Evolutionary conservation across 768 basidiomycete species (phyloP).

Genomic region (Podaxis sp.): DNA sequence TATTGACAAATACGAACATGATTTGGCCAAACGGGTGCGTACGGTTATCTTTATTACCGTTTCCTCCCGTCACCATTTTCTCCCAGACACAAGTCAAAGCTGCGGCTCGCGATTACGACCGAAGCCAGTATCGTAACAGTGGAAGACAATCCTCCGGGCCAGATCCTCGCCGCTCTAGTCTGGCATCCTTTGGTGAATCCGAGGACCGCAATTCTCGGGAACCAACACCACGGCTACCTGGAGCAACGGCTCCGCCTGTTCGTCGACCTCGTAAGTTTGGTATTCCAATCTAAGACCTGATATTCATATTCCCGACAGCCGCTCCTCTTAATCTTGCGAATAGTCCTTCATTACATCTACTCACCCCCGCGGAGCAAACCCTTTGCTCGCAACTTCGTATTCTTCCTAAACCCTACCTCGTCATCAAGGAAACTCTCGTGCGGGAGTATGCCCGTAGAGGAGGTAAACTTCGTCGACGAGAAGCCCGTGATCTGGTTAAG

Average conservation of each 20-base stretch:
- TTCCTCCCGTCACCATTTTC: constrained; percentile 7
- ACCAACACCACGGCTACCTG: constrained; percentile 48
- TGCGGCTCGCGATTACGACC: constrained; percentile 50
- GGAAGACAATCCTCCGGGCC: constrained; percentile 52
- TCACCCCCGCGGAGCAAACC: constrained; percentile 81
- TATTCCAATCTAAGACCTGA: not conserved
- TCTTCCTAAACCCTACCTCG: constrained; percentile 90
- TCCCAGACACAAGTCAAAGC: constrained; percentile 59
- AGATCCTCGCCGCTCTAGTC: constrained; percentile 46
- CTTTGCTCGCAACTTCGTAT: constrained; percentile 89
- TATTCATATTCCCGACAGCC: constrained; percentile 23
- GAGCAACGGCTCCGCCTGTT: constrained; percentile 32
- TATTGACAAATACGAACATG: constrained; percentile 83
- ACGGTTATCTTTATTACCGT: not conserved
- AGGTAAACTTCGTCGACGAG: constrained; percentile 82
- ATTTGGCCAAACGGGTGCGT: constrained; percentile 69
- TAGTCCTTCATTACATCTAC: constrained; percentile 83
- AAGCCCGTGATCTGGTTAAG: constrained; percentile 86
- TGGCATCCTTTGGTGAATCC: constrained; percentile 36
- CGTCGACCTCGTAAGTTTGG: constrained; percentile 39
- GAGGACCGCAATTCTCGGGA: constrained; percentile 58
- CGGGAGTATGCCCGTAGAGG: constrained; percentile 89
- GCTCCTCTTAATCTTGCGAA: constrained; percentile 86
- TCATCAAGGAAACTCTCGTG: constrained; percentile 92
- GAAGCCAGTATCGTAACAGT: constrained; percentile 44